Evolutionary conservation across 192 early-diverging fungal genomes (phyloP).

Genomic region (Coemansia sp.): DNA sequence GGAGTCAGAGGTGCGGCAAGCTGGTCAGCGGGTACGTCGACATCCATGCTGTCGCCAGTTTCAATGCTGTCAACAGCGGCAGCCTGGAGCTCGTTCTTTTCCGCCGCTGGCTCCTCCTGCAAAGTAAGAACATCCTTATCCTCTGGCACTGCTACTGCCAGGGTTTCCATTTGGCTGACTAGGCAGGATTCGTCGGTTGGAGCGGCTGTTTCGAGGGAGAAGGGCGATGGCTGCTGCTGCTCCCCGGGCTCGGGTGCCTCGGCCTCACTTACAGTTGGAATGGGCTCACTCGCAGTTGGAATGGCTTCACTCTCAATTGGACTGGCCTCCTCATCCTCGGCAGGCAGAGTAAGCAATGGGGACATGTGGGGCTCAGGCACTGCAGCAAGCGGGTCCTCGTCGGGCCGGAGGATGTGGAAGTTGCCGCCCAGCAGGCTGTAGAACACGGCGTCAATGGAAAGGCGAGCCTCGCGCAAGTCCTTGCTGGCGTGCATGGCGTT

Average conservation of each 20-base stretch:
- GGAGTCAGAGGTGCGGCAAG: slow-evolving; percentile 9
- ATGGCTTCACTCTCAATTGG: not conserved
- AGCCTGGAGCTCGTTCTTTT: not conserved
- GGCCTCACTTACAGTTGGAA: not conserved
- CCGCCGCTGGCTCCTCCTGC: not conserved
- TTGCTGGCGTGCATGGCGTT: slow-evolving; percentile 64
- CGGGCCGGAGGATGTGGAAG: slow-evolving; percentile 20
- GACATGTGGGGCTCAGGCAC: not conserved
- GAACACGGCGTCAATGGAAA: slow-evolving; percentile 39
- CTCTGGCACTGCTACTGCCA: slow-evolving; percentile 7
- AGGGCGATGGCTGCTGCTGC: not conserved
- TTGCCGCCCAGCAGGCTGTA: slow-evolving; percentile 33
- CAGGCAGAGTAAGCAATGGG: not conserved
- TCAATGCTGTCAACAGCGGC: not conserved
- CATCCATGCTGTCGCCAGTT: not conserved
- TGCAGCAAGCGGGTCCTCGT: slow-evolving; percentile 32
- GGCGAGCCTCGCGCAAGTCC: slow-evolving; percentile 21
- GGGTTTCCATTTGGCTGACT: slow-evolving; percentile 18
- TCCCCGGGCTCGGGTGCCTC: not conserved
- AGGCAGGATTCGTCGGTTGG: not conserved
- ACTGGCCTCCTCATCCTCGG: not conserved
- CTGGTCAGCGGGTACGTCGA: slow-evolving; percentile 4
- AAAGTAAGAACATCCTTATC: not conserved
- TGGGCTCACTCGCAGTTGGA: not conserved
- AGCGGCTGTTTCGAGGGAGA: not conserved